phyloP scores from a whole-genome alignment of 495 filamentous ascomycete species.

The Aspergillus egyptiacus region DNA sequence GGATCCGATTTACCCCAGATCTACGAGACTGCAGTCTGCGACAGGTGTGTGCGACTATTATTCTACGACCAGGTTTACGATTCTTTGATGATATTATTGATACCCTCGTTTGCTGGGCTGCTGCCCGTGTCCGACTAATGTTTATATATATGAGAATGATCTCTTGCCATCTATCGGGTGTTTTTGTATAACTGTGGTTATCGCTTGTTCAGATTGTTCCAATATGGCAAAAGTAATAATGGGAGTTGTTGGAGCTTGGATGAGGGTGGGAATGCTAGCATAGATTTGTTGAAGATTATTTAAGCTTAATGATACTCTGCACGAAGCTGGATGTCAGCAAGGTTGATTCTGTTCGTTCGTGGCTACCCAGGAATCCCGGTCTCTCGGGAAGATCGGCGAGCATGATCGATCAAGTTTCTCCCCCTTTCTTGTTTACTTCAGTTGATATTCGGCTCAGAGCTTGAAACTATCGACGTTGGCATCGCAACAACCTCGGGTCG shows the following conservation, averaged over 20 bases:
- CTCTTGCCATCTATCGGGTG: constrained; percentile 1
- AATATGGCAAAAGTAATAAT: too few relatives aligned
- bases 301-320: too few relatives aligned
- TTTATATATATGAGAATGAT: constrained; percentile 9
- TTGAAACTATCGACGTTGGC: constrained; percentile 1
- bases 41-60: background rate
- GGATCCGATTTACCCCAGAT: constrained; percentile 11
- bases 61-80: background rate
- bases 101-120: constrained; percentile 14
- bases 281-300: too few relatives aligned
- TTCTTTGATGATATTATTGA: constrained; percentile 9
- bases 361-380: too few relatives aligned
- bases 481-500: constrained; percentile 16
- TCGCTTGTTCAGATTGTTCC: too few relatives aligned
- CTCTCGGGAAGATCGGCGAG: too few relatives aligned
- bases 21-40: constrained; percentile 6
- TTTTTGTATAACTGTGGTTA: background rate
- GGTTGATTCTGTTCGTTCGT: too few relatives aligned
- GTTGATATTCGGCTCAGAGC: background rate
- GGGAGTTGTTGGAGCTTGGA: too few relatives aligned
- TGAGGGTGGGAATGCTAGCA: too few relatives aligned
- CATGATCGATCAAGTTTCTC: too few relatives aligned
- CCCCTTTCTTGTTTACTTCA: background rate
- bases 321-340: too few relatives aligned
- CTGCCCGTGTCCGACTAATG: background rate